Evolutionary conservation across 371 early-diverging fungal genomes (phyloP).

Genomic region (Mucor irregularis): DNA sequence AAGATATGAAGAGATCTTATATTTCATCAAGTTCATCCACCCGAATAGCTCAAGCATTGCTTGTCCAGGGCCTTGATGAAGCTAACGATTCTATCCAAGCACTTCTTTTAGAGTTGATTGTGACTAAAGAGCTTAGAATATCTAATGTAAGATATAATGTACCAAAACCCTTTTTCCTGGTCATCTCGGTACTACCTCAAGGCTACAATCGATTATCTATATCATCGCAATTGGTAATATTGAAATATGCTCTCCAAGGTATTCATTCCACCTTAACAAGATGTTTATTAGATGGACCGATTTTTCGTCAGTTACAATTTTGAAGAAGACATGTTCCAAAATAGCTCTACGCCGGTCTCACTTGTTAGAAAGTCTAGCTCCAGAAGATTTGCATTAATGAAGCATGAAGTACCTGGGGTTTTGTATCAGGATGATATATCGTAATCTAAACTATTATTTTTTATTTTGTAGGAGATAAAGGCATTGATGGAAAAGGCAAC

Average conservation of each 20-base stretch:
- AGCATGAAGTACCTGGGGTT: constrained; percentile 35
- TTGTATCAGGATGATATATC: too few relatives aligned
- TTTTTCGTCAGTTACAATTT: constrained; percentile 56
- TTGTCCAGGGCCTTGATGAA: constrained; percentile 46
- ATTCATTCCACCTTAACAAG: too few relatives aligned
- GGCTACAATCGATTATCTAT: constrained; percentile 25
- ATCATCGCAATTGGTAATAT: constrained; percentile 34
- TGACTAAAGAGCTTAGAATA: constrained; percentile 52
- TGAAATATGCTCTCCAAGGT: not conserved
- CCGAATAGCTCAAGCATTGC: constrained; percentile 46
- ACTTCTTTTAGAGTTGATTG: constrained; percentile 52
- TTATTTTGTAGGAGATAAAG: constrained; percentile 48
- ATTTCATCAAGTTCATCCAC: constrained; percentile 4
- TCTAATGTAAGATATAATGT: constrained; percentile 49
- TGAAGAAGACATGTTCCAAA: constrained; percentile 38
- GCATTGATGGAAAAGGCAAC: constrained; percentile 44
- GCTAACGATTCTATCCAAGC: constrained; percentile 49
- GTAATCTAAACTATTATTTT: too few relatives aligned
- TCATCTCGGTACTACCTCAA: constrained; percentile 37
- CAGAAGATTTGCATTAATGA: constrained; percentile 30
- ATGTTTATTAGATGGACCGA: constrained; percentile 56
- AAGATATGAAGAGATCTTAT: constrained; percentile 20
- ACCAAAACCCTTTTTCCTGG: constrained; percentile 52
- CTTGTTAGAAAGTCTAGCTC: not conserved
- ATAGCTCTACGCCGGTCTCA: not conserved